Conservation (phyloP, 768 basidiomycete species). For the Podaxis sp. region DNA sequence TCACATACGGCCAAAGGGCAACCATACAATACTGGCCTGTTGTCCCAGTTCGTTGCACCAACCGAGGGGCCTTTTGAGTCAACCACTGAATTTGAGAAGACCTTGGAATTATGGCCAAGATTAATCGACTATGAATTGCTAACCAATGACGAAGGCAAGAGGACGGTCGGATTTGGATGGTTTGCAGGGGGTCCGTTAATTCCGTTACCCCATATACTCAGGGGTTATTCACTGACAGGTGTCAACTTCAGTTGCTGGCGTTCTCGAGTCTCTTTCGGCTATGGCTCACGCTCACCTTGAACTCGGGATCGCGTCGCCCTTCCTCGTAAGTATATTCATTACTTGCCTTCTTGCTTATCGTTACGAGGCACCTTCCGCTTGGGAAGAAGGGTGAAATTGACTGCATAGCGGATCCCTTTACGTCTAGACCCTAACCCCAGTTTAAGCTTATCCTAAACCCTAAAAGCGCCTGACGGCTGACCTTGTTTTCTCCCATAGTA, state of each 20-base stretch:
- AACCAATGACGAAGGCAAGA: conserved; percentile 55
- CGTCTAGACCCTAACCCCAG: conserved; percentile 7
- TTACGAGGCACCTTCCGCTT: neutral
- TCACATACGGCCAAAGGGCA: conserved; percentile 91
- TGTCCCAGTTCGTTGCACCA: conserved; percentile 56
- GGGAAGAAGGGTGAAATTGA: neutral
- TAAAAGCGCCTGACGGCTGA: neutral
- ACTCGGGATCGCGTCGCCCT: conserved; percentile 77
- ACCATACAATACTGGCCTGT: conserved; percentile 77
- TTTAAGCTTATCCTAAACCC: conserved; percentile 9
- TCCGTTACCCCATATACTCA: neutral
- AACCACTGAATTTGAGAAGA: conserved; percentile 17
- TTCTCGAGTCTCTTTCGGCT: conserved; percentile 75
- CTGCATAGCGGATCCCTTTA: neutral
- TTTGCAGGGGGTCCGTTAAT: conserved; percentile 75
- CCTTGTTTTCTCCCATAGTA: conserved; percentile 38
- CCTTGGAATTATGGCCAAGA: conserved; percentile 31
- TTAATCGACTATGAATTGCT: conserved; percentile 88
- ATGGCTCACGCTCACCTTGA: conserved; percentile 80
- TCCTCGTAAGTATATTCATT: conserved; percentile 54
- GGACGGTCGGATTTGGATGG: conserved; percentile 90
- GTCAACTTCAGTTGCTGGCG: conserved; percentile 69
- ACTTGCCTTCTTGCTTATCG: neutral
- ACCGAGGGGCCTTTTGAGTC: conserved; percentile 6
- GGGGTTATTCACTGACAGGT: conserved; percentile 1